Evolutionary conservation across 148 eudicot species (phyloP).

Genomic region (Fallopia convolvulus): DNA sequence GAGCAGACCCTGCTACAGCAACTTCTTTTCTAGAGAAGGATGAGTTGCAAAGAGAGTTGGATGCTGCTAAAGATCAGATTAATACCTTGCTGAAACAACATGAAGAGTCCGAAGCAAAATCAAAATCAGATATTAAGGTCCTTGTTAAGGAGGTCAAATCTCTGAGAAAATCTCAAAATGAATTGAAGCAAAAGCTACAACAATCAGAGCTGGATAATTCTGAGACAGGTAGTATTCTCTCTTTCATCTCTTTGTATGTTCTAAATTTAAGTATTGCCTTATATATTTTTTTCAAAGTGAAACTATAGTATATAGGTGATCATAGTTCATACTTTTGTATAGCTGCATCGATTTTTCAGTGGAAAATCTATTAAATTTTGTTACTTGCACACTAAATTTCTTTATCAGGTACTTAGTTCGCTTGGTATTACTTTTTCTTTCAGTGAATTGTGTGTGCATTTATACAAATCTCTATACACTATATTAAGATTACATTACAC

Average conservation of each 20-base stretch:
- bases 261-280: neutral
- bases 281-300: too few relatives aligned
- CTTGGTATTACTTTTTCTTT: too few relatives aligned
- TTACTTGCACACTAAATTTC: constrained; percentile 17
- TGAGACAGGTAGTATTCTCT: constrained; percentile 39
- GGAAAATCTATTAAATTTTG: too few relatives aligned
- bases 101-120: constrained; percentile 62
- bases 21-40: constrained; percentile 41
- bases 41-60: constrained; percentile 43
- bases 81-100: constrained; percentile 46
- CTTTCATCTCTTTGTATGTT: neutral
- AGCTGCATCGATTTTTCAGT: too few relatives aligned
- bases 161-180: constrained; percentile 71
- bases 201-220: constrained; percentile 44
- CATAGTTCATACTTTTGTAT: too few relatives aligned
- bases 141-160: constrained; percentile 86
- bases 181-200: constrained; percentile 49
- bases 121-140: constrained; percentile 69
- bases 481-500: constrained; percentile 63
- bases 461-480: neutral
- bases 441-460: too few relatives aligned
- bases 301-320: too few relatives aligned
- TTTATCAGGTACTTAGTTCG: constrained; percentile 63
- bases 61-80: constrained; percentile 53
- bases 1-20: constrained; percentile 23